Percentiles rank a stretch among this genome's conserved stretches.
These are phyloP conservation scores for Mentha longifolia DNA, from an alignment of 257 asterid species.

Conservation along the genomic window DNA sequence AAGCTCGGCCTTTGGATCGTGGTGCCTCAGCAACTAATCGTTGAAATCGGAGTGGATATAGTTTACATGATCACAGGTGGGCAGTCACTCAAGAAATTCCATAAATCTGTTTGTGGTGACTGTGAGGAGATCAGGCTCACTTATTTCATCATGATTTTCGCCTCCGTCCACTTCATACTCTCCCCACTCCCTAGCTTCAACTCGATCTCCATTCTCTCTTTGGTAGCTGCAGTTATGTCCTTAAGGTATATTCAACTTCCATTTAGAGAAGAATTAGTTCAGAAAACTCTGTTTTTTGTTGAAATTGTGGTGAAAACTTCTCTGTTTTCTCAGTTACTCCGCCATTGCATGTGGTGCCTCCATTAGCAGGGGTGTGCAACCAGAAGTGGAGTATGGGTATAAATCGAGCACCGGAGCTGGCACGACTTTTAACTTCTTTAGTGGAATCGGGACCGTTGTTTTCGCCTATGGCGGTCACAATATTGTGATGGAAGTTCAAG, in stretches of 20 bases:
- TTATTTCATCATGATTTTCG: conserved; percentile 41
- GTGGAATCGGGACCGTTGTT: conserved; percentile 70
- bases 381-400: conserved; percentile 61
- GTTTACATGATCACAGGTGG: conserved; percentile 49
- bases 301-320: not conserved
- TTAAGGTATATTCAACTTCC: conserved; percentile 25
- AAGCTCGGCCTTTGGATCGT: conserved; percentile 47
- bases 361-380: conserved; percentile 55
- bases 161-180: conserved; percentile 41
- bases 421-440: conserved; percentile 51
- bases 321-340: conserved; percentile 55
- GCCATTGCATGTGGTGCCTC: conserved; percentile 79
- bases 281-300: not conserved
- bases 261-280: not conserved
- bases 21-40: conserved; percentile 42
- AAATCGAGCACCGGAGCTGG: conserved; percentile 49
- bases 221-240: conserved; percentile 47
- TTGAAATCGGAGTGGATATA: conserved; percentile 42
- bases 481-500: conserved; percentile 79
- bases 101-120: conserved; percentile 21
- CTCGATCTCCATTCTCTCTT: conserved; percentile 44
- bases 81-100: conserved; percentile 32
- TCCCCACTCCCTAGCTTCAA: conserved; percentile 46
- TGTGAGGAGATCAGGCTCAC: conserved; percentile 37
- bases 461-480: conserved; percentile 92